Evolutionary conservation across 306 rosid species (phyloP).

Genomic region (Fragaria nilgerrensis): DNA sequence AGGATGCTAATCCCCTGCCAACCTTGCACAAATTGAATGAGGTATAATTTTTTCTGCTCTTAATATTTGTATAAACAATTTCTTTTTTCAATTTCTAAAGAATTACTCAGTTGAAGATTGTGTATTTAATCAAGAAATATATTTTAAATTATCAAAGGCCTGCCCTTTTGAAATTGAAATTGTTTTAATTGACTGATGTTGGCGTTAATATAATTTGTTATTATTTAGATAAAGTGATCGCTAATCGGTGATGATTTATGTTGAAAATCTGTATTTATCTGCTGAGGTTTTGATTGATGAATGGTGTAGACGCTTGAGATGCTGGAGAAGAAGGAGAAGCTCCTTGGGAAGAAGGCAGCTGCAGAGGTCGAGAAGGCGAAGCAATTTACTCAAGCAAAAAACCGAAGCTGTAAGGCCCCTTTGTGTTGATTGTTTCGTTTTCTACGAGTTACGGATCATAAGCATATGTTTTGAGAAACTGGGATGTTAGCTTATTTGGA

Average conservation of each 20-base stretch:
- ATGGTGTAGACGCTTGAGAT: slow-evolving; percentile 84
- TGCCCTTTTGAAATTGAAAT: not conserved
- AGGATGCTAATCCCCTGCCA: slow-evolving; percentile 62
- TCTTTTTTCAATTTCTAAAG: not conserved
- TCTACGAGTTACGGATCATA: not conserved
- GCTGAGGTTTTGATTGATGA: not conserved
- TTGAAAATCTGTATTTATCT: not conserved
- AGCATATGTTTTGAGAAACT: not conserved
- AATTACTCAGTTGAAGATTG: not conserved
- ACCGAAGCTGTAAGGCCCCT: slow-evolving; percentile 62
- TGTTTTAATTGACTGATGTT: not conserved
- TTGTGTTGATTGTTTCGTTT: not conserved
- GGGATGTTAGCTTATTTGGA: not conserved
- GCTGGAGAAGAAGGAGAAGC: slow-evolving; percentile 98
- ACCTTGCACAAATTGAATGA: slow-evolving; percentile 85
- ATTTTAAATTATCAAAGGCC: not conserved
- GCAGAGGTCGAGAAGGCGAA: slow-evolving; percentile 90
- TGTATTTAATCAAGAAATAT: not conserved
- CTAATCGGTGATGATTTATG: not conserved
- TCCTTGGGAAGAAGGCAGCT: slow-evolving; percentile 71
- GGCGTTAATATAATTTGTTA: not conserved
- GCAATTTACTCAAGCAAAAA: slow-evolving; percentile 70
- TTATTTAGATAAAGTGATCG: not conserved
- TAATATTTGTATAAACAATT: not conserved
- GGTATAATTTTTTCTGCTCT: slow-evolving; percentile 32